Base-by-base conservation (phyloP, 192 early-diverging fungal genomes). In the Podila epicladia region DNA sequence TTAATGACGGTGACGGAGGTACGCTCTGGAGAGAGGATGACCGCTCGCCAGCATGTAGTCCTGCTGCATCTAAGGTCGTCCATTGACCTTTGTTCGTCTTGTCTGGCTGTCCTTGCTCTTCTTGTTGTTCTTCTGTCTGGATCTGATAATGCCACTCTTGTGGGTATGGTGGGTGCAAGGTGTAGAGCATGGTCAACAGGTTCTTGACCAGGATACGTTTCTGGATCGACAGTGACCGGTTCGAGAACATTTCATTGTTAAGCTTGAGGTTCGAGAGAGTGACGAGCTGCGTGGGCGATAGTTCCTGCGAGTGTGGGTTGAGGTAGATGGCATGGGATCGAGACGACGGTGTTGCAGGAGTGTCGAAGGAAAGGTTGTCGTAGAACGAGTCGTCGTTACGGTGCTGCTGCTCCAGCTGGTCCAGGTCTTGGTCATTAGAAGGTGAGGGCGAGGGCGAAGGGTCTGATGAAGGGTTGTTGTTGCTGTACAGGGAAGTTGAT, bases 171-270 rank as follows among this genome's bases (percentile, higher is more conserved):
- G 74, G 67, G 41, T 70, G 55, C 24, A 64, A 50, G 22, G 63
- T 31, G 33, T 76, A 76, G 0, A 76, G 24, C 41, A 76, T 33
- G 7, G 74, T 65, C 24, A 76, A 53, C 31, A 76, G 17, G 28
- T 76, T 76, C 63, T 76, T 76, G 61, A 76, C 74, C 7, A 76
- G 63, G 45, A 76, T 65, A 5, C 74, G 60, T 11, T 67, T 61
- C 49, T 70, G 74, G 45, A 76, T 76, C 12, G 74, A 76, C 22
- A 76, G 63, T 15, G 74, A 76, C 32, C 58, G 33, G 11, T 49
- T 22, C 6, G 74, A 76, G 29, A 70, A 70, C 1, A 76, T 53
- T 53, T 76, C 74, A 33, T 60, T 76, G 63, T 76, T 76, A 28
- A 76, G 63, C 37, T 76, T 76, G 51, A 50, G 26, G 63, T 76